phyloP scores from a whole-genome alignment of 2,329 filamentous ascomycete species.

The Sphaerostilbella broomeana region DNA sequence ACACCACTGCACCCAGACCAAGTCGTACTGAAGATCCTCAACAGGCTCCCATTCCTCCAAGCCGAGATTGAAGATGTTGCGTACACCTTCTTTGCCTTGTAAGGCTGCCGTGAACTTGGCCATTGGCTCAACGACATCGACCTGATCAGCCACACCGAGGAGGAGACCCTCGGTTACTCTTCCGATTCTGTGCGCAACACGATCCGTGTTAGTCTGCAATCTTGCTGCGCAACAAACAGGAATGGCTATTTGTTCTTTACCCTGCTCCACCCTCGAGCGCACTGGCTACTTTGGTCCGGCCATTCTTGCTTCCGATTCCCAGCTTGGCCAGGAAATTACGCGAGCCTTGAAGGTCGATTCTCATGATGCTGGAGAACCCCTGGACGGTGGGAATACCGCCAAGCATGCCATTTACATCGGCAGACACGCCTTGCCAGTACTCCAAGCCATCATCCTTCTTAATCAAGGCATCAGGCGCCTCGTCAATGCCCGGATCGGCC shows the following conservation, averaged over 20 bases:
- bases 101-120: conserved; percentile 68
- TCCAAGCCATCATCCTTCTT: conserved; percentile 28
- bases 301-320: conserved; percentile 34
- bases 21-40: conserved; percentile 53
- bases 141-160: conserved; percentile 57
- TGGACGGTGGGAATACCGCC: conserved; percentile 47
- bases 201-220: neutral
- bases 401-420: conserved; percentile 61
- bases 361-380: conserved; percentile 14
- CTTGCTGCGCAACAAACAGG: neutral
- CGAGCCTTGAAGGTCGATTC: conserved; percentile 61
- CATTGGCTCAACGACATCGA: conserved; percentile 84
- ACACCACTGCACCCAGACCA: conserved; percentile 92
- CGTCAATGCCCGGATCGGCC: neutral
- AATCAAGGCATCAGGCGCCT: conserved; percentile 17
- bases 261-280: conserved; percentile 36
- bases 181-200: conserved; percentile 55
- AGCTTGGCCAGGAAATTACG: conserved; percentile 64
- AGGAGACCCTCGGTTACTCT: conserved; percentile 74
- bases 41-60: conserved; percentile 62
- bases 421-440: conserved; percentile 39
- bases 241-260: conserved; percentile 27
- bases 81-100: conserved; percentile 48
- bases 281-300: conserved; percentile 23
- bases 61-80: conserved; percentile 62